Conservation (phyloP, 495 filamentous ascomycete genomes). For the Pseudomonodictys pantanalensis region DNA sequence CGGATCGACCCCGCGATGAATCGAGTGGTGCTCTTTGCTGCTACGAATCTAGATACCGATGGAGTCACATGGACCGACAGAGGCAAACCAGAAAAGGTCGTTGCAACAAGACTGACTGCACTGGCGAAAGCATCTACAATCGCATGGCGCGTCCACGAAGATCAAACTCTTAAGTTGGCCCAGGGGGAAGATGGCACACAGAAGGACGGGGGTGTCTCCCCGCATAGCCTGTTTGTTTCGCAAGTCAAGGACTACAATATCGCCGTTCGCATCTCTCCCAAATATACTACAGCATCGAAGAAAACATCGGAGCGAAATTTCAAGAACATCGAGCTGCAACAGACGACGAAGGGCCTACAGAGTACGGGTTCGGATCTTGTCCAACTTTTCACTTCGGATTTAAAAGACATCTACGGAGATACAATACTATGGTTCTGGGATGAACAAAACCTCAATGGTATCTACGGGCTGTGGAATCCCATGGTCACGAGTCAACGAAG, state of each 20-base stretch:
- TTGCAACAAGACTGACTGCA: constrained; percentile 76
- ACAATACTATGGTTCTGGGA: constrained; percentile 74
- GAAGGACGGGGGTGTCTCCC: constrained; percentile 8
- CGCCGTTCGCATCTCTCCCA: constrained; percentile 64
- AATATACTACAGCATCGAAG: constrained; percentile 38
- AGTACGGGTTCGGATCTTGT: constrained; percentile 51
- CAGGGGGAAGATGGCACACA: constrained; percentile 39
- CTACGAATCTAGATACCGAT: constrained; percentile 70
- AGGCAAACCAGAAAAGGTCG: constrained; percentile 69
- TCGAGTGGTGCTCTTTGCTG: constrained; percentile 74
- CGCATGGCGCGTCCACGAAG: constrained; percentile 55
- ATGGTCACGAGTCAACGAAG: constrained; percentile 47
- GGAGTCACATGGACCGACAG: constrained; percentile 78
- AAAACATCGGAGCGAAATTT: constrained; percentile 47
- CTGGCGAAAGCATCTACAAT: constrained; percentile 71
- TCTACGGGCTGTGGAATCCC: constrained; percentile 84
- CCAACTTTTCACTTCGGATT: constrained; percentile 54
- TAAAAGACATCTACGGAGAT: constrained; percentile 59
- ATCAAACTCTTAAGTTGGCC: constrained; percentile 8
- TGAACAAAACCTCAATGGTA: constrained; percentile 51
- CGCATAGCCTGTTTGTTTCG: constrained; percentile 63
- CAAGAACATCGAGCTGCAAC: constrained; percentile 67
- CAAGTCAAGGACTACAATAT: constrained; percentile 79
- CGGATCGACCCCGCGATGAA: constrained; percentile 87
- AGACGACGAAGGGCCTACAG: constrained; percentile 34